phyloP scores from a whole-genome alignment of 768 basidiomycete genomes.

The Trametes cingulata region DNA sequence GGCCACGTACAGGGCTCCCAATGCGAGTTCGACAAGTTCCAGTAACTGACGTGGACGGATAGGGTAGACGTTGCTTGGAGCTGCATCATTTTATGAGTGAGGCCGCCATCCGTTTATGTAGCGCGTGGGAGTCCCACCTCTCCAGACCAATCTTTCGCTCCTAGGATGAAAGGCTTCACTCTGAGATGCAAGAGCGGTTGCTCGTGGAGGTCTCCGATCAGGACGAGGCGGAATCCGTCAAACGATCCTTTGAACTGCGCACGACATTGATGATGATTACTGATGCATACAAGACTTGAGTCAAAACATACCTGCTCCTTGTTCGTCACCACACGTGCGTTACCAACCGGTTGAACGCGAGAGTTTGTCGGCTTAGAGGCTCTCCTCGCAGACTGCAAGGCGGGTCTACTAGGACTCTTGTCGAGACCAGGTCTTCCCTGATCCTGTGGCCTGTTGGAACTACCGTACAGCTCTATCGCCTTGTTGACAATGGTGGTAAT shows the following conservation, averaged over 20 bases:
- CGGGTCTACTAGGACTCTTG: neutral
- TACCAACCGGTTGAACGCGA: slow-evolving; percentile 28
- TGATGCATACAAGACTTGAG: neutral
- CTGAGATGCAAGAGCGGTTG: slow-evolving; percentile 91
- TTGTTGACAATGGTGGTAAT: slow-evolving; percentile 86
- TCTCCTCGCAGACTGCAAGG: slow-evolving; percentile 8
- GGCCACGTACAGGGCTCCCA: slow-evolving; percentile 84
- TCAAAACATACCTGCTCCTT: slow-evolving; percentile 71
- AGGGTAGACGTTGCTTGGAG: slow-evolving; percentile 82
- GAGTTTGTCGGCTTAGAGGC: slow-evolving; percentile 14
- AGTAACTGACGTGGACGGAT: slow-evolving; percentile 86
- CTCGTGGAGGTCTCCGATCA: slow-evolving; percentile 95
- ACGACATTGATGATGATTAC: neutral
- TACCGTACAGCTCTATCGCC: slow-evolving; percentile 74
- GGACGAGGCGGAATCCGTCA: slow-evolving; percentile 88
- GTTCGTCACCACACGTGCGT: slow-evolving; percentile 57
- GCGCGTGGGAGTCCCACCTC: slow-evolving; percentile 56
- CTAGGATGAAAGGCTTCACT: slow-evolving; percentile 79
- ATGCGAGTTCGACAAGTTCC: slow-evolving; percentile 96
- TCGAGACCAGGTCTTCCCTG: neutral
- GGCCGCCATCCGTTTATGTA: neutral
- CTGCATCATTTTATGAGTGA: slow-evolving; percentile 42
- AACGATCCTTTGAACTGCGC: slow-evolving; percentile 78
- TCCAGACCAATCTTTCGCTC: slow-evolving; percentile 92
- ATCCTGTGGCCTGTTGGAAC: slow-evolving; percentile 34